Base-by-base conservation (phyloP, 1,284 basidiomycete genomes). In the Cutaneotrichosporon daszewskae region DNA sequence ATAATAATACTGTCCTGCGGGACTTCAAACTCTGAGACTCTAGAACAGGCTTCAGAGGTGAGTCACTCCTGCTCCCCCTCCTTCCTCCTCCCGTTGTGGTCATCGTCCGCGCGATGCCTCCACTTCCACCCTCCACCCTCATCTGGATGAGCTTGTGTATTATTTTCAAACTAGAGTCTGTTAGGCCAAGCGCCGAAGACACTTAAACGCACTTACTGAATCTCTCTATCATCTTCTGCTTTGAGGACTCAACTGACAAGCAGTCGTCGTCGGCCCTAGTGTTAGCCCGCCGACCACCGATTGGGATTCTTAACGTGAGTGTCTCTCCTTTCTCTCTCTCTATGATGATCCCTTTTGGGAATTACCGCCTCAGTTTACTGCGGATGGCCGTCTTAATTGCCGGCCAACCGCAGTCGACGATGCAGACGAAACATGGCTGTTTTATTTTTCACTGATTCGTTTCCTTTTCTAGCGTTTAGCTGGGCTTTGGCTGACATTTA, bases 101-200 rank as follows among this genome's bases (percentile, higher is more conserved):
- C 36, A 13, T 25, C 19, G 18, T 20, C 14, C 17, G 12, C n/a
- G 10, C n/a, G 24, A 32, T 26, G 18, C n/a, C 24, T 32, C 26
- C 5, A 23, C 24, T 7, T 44, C 36, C 40, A 40, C 35, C 39
- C n/a, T 38, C 18, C 34, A 48, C 46, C 41, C 53, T 20, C 47
- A 27, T 16, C 48, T 43, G 55, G 67, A 69, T 69, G 67, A 69
- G 60, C 55, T 53, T 54, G 67, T 69, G 67, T 68, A 59, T 58
- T 58, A 58, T 54, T 63, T n/a, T 69, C 67, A 69, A 69, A 69
- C 67, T 69, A 69, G 67, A 69, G 67, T 69, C 67, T 68, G 65
- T 69, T 64, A 69, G 67, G 64, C 64, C 54, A 68, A 68, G 57
- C 47, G 65, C 64, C 67, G 48, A 66, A 65, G 67, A 69, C 62